Evolutionary conservation across 495 filamentous ascomycete species (phyloP).

Genomic region (Penicillium diatomitis): DNA sequence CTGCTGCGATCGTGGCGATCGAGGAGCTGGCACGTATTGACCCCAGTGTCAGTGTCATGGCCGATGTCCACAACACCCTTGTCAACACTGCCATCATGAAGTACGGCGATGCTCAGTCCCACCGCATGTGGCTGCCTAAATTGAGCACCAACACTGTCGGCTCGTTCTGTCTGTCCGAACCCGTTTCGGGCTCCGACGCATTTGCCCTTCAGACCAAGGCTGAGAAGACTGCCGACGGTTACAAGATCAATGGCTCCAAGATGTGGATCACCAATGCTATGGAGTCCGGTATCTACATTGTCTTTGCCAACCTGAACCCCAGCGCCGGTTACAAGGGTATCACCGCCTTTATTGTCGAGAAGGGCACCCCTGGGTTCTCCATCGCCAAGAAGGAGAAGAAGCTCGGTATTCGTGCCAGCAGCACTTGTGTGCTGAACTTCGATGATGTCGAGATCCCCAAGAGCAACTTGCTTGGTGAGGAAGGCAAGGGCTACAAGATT

Average conservation of each 20-base stretch:
- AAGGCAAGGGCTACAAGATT: slow-evolving; percentile 94
- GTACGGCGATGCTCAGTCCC: slow-evolving; percentile 64
- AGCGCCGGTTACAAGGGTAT: slow-evolving; percentile 91
- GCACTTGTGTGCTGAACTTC: slow-evolving; percentile 94
- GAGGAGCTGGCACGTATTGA: slow-evolving; percentile 94
- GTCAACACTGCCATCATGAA: slow-evolving; percentile 91
- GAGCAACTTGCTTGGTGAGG: slow-evolving; percentile 77
- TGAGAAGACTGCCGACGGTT: slow-evolving; percentile 64
- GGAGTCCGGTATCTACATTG: slow-evolving; percentile 92
- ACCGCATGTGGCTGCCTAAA: slow-evolving; percentile 78
- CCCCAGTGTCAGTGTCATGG: slow-evolving; percentile 86
- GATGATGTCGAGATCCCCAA: slow-evolving; percentile 89
- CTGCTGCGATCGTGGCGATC: slow-evolving; percentile 87
- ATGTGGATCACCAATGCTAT: slow-evolving; percentile 99
- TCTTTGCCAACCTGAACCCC: slow-evolving; percentile 90
- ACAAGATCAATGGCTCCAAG: slow-evolving; percentile 82
- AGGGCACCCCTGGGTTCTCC: slow-evolving; percentile 76
- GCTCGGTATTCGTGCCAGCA: slow-evolving; percentile 88
- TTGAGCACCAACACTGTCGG: slow-evolving; percentile 87
- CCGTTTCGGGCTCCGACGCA: slow-evolving; percentile 85
- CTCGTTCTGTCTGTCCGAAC: slow-evolving; percentile 94
- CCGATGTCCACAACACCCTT: slow-evolving; percentile 95
- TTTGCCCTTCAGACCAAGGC: slow-evolving; percentile 92
- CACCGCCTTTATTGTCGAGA: slow-evolving; percentile 91
- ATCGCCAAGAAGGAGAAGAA: slow-evolving; percentile 99